phyloP scores from a whole-genome alignment of 176 grass and related monocot species.

The Echinochloa phyllopogon region DNA sequence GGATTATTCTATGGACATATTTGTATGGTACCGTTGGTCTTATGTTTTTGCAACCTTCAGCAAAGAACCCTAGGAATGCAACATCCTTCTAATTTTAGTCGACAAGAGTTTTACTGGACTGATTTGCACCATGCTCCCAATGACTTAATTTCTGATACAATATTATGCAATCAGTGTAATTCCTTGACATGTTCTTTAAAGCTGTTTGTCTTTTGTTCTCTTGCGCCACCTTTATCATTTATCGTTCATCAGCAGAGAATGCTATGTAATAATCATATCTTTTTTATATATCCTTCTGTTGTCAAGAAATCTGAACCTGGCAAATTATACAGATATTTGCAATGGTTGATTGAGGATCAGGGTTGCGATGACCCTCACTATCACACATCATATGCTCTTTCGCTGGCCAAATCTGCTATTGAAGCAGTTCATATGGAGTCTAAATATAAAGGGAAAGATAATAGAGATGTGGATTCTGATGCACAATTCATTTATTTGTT shows the following conservation, averaged over 20 bases:
- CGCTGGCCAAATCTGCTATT: slow-evolving; percentile 76
- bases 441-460: slow-evolving; percentile 38
- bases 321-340: slow-evolving; percentile 75
- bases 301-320: slow-evolving; percentile 17
- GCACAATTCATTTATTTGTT: slow-evolving; percentile 54
- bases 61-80: background rate
- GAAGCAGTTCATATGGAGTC: slow-evolving; percentile 53
- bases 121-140: background rate
- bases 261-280: background rate
- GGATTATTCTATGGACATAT: slow-evolving; percentile 14
- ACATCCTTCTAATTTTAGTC: background rate
- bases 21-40: slow-evolving; percentile 15
- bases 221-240: slow-evolving; percentile 16
- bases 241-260: background rate
- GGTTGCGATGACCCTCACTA: slow-evolving; percentile 77
- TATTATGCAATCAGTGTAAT: slow-evolving; percentile 8
- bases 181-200: slow-evolving; percentile 20
- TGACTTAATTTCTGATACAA: background rate
- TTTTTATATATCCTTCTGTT: slow-evolving; percentile 15
- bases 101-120: slow-evolving; percentile 3
- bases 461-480: slow-evolving; percentile 50
- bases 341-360: slow-evolving; percentile 97
- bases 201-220: slow-evolving; percentile 11
- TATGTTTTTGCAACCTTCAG: background rate
- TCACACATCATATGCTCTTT: slow-evolving; percentile 91